These are phyloP conservation scores for Colletotrichum musicola DNA, from an alignment of 2,329 filamentous ascomycete genomes.

Conservation along the genomic window DNA sequence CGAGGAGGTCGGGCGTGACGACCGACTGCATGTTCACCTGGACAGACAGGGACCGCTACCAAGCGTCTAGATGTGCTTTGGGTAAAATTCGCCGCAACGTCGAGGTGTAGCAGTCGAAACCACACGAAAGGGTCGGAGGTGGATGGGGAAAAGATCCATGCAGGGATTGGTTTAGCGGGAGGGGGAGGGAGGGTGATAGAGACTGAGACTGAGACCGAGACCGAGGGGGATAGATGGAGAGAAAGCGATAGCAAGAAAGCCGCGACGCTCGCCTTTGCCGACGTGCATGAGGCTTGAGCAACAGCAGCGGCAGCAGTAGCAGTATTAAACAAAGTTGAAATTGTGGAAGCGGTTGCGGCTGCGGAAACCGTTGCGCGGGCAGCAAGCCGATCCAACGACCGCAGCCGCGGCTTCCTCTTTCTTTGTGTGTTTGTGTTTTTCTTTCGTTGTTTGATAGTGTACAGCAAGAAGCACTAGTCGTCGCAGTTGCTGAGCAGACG, in stretches of 20 bases:
- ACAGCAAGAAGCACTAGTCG: slow-evolving; percentile 4
- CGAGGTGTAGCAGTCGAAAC: slow-evolving; percentile 18
- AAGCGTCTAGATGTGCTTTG: slow-evolving; percentile 9
- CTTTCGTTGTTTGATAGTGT: slow-evolving; percentile 7
- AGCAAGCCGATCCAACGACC: background rate
- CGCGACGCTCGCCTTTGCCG: background rate
- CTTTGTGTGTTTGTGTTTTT: slow-evolving; percentile 23
- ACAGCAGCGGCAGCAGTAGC: background rate
- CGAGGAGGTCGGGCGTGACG: no score
- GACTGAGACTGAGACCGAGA: no score
- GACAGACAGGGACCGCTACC: no score
- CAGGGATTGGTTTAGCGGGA: no score
- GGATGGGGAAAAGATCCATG: background rate
- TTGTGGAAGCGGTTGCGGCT: slow-evolving; percentile 22
- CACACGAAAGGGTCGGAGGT: slow-evolving; percentile 18
- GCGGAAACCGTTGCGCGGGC: slow-evolving; percentile 27
- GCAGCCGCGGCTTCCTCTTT: slow-evolving; percentile 3
- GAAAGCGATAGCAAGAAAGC: background rate
- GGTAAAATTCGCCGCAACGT: slow-evolving; percentile 17
- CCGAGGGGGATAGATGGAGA: background rate
- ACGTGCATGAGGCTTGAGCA: background rate
- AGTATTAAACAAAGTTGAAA: background rate
- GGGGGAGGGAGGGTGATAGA: no score
- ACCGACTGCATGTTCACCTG: no score
- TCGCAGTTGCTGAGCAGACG: slow-evolving; percentile 16